A percentile compares a stretch with the other conserved stretches of the same genome.
These are phyloP conservation scores for Aspergillus sp. DNA, from an alignment of 2,329 filamentous ascomycete genomes.

Conservation along the genomic window DNA sequence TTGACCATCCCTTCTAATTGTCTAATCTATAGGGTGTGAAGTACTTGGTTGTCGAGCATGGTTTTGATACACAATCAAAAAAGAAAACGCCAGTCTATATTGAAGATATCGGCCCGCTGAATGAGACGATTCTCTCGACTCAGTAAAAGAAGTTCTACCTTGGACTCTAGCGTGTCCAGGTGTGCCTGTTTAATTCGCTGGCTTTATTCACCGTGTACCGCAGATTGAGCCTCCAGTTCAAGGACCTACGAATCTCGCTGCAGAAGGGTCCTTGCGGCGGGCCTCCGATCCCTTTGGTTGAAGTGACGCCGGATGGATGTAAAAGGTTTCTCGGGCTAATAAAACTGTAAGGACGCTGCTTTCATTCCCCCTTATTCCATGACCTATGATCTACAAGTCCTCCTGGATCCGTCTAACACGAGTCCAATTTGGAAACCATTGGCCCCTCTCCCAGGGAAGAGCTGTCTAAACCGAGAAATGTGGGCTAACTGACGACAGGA, in stretches of 20 bases:
- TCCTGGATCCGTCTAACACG: too few species aligned
- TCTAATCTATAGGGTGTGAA: constrained; percentile 10
- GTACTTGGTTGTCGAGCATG: constrained; percentile 10
- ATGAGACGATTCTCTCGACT: constrained; percentile 16
- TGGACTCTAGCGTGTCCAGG: constrained; percentile 14
- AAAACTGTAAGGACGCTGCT: constrained; percentile 18
- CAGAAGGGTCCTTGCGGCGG: constrained; percentile 16
- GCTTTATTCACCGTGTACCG: constrained; percentile 16
- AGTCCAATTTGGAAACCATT: too few species aligned
- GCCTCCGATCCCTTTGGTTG: constrained; percentile 16
- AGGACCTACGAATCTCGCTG: constrained; percentile 13
- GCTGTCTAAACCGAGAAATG: too few species aligned
- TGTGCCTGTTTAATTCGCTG: constrained; percentile 15
- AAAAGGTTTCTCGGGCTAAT: constrained; percentile 22
- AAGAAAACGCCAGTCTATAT: constrained; percentile 20
- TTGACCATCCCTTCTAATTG: not conserved
- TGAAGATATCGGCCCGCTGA: constrained; percentile 17
- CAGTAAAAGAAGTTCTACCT: constrained; percentile 17
- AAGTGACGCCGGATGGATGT: constrained; percentile 17
- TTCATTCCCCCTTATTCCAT: not conserved
- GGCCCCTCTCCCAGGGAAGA: too few species aligned
- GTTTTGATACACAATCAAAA: constrained; percentile 13
- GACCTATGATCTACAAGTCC: too few species aligned
- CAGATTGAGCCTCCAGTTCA: constrained; percentile 12
- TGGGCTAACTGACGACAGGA: constrained; percentile 11